phyloP scores from a whole-genome alignment of 2,329 filamentous ascomycete genomes.

The Dryadomyces sulphureus region DNA sequence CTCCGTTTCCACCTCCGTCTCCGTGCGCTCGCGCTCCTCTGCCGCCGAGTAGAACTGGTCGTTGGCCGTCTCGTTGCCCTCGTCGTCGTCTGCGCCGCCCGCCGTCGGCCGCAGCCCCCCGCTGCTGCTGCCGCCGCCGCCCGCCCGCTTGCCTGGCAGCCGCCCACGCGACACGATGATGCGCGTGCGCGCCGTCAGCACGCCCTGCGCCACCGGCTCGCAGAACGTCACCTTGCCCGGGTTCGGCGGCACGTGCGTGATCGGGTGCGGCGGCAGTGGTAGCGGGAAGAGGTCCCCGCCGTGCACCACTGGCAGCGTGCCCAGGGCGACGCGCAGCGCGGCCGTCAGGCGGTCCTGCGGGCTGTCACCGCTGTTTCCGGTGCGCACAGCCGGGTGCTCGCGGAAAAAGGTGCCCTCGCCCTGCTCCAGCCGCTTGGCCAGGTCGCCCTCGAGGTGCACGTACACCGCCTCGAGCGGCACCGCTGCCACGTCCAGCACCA shows the following conservation, averaged over 20 bases:
- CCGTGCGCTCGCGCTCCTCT: conserved; percentile 55
- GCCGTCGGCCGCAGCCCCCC: conserved; percentile 51
- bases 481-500: conserved; percentile 67
- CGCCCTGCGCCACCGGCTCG: conserved; percentile 82
- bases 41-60: conserved; percentile 89
- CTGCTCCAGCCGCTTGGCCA: conserved; percentile 66
- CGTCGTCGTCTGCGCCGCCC: conserved; percentile 42
- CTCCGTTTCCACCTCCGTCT: conserved; percentile 38
- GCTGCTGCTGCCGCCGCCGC: conserved; percentile 7
- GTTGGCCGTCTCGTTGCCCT: conserved; percentile 64
- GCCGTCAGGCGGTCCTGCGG: conserved; percentile 44
- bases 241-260: conserved; percentile 71
- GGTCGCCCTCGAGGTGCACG: conserved; percentile 69
- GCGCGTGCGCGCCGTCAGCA: conserved; percentile 62
- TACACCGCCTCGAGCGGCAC: conserved; percentile 73
- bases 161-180: conserved; percentile 63
- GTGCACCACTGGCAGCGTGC: conserved; percentile 63
- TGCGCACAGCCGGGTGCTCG: conserved; percentile 28
- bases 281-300: conserved; percentile 66
- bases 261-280: conserved; percentile 67
- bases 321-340: conserved; percentile 60
- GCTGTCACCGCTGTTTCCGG: conserved; percentile 1
- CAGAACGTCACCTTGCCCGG: conserved; percentile 85
- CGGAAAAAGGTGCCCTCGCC: conserved; percentile 71
- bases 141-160: conserved; percentile 28